Conservation (phyloP, 768 basidiomycete genomes). For the Agaricus blazei region DNA sequence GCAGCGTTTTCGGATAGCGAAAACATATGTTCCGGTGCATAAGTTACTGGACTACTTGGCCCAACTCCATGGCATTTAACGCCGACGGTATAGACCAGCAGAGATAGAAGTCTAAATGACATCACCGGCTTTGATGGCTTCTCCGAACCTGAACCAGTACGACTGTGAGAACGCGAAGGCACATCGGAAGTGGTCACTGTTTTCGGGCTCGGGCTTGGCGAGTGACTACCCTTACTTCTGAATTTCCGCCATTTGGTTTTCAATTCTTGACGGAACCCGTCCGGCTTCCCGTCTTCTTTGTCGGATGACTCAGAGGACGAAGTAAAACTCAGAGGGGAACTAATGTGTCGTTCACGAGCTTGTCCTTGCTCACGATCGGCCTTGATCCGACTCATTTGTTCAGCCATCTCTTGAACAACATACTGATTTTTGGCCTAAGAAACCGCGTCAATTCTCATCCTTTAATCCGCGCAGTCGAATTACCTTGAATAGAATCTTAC, state of each 20-base stretch:
- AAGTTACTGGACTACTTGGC: slow-evolving; percentile 60
- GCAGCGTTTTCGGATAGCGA: slow-evolving; percentile 84
- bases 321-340: slow-evolving; percentile 7
- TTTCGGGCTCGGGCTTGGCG: slow-evolving; percentile 56
- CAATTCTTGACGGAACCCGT: slow-evolving; percentile 14
- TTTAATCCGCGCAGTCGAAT: not conserved
- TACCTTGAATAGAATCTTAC: slow-evolving; percentile 81
- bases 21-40: slow-evolving; percentile 87
- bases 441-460: not conserved
- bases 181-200: slow-evolving; percentile 44
- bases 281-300: slow-evolving; percentile 5
- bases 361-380: slow-evolving; percentile 54
- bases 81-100: slow-evolving; percentile 92
- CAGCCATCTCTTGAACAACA: slow-evolving; percentile 73
- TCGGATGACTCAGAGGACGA: slow-evolving; percentile 15
- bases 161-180: not conserved
- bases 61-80: slow-evolving; percentile 92
- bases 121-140: slow-evolving; percentile 49
- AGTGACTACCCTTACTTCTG: slow-evolving; percentile 13
- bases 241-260: slow-evolving; percentile 23
- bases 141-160: no score
- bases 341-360: slow-evolving; percentile 44
- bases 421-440: slow-evolving; percentile 73
- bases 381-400: slow-evolving; percentile 68
- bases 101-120: slow-evolving; percentile 64